Evolutionary conservation across 2,329 filamentous ascomycete species (phyloP).

Genomic region (Teratosphaeria gauchensis): DNA sequence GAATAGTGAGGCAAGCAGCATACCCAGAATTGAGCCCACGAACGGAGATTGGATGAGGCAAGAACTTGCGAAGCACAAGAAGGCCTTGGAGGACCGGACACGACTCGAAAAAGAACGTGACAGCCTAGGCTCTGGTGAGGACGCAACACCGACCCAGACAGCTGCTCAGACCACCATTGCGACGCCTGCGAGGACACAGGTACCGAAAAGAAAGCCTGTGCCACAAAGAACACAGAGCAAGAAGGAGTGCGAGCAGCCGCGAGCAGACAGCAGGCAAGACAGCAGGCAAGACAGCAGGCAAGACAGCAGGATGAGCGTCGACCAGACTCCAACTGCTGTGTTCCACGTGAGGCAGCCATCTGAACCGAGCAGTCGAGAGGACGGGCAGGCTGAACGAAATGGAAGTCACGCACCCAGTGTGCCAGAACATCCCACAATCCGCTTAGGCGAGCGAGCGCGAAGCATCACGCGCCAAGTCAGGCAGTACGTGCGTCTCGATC

Average conservation of each 20-base stretch:
- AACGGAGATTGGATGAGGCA: constrained; percentile 36
- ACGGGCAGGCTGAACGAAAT: not conserved
- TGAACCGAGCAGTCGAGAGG: not conserved
- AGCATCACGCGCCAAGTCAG: constrained; percentile 22
- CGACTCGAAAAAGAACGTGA: constrained; percentile 18
- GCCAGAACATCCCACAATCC: not conserved
- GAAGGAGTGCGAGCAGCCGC: not conserved
- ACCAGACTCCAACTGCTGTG: not conserved
- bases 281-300: not conserved
- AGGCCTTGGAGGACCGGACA: constrained; percentile 13
- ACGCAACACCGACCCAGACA: not conserved
- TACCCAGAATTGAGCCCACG: constrained; percentile 28
- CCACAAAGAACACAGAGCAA: not conserved
- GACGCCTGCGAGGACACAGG: not conserved
- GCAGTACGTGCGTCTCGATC: constrained; percentile 29
- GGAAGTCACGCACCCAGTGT: not conserved
- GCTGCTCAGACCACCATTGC: not conserved
- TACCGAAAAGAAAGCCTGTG: constrained; percentile 1
- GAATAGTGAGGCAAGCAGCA: constrained; percentile 14
- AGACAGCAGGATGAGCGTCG: not conserved
- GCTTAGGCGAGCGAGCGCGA: constrained; percentile 2
- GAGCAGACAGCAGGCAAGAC: not conserved
- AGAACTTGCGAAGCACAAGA: constrained; percentile 32
- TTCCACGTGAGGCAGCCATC: not conserved
- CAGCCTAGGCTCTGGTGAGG: constrained; percentile 1